phyloP scores from a whole-genome alignment of 2,329 filamentous ascomycete species.

The Cercospora sesami region DNA sequence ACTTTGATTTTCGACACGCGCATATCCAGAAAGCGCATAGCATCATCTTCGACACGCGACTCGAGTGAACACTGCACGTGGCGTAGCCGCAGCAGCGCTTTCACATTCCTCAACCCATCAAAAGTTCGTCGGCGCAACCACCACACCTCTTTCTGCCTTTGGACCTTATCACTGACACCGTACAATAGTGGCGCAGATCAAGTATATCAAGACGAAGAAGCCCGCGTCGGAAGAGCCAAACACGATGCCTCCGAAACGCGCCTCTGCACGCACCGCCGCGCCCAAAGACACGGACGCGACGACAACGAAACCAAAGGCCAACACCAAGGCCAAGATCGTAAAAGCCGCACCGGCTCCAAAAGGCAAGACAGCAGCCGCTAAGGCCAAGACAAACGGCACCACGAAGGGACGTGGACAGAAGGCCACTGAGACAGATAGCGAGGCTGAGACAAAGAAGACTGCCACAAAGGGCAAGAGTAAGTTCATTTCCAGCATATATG shows the following conservation, averaged over 20 bases:
- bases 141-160: background rate
- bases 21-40: background rate
- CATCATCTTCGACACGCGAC: background rate
- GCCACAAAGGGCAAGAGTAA: slow-evolving; percentile 27
- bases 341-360: slow-evolving; percentile 26
- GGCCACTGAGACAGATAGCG: slow-evolving; percentile 22
- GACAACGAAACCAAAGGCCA: slow-evolving; percentile 30
- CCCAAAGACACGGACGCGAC: slow-evolving; percentile 19
- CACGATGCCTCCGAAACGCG: slow-evolving; percentile 28
- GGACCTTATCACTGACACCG: background rate
- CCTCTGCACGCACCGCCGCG: slow-evolving; percentile 21
- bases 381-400: slow-evolving; percentile 34
- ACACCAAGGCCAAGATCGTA: slow-evolving; percentile 36
- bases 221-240: slow-evolving; percentile 21
- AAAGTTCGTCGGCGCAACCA: slow-evolving; percentile 11
- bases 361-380: slow-evolving; percentile 27
- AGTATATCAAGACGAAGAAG: slow-evolving; percentile 35
- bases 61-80: slow-evolving; percentile 6
- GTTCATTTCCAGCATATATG: slow-evolving; percentile 11
- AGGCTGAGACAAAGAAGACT: slow-evolving; percentile 22
- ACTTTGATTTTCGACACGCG: background rate
- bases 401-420: slow-evolving; percentile 23
- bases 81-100: slow-evolving; percentile 12
- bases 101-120: slow-evolving; percentile 14
- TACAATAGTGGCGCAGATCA: slow-evolving; percentile 34